phyloP scores from a whole-genome alignment of 179 eudicot species.

The Vitellaria paradoxa region DNA sequence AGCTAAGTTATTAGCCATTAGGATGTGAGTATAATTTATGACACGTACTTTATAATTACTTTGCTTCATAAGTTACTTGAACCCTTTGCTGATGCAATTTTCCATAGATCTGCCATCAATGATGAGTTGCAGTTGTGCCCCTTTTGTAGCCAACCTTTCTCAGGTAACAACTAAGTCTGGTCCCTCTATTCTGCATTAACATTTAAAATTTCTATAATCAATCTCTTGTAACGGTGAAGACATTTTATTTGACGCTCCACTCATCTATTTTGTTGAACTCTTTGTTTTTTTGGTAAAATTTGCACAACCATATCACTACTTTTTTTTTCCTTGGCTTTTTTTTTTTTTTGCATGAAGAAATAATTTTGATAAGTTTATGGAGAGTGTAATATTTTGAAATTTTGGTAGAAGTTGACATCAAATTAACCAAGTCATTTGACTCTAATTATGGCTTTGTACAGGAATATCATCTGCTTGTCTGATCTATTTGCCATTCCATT shows the following conservation, averaged over 20 bases:
- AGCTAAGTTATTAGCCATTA: slow-evolving; percentile 19
- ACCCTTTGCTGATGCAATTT: slow-evolving; percentile 17
- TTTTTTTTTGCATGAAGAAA: background rate
- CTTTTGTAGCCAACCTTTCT: slow-evolving; percentile 84
- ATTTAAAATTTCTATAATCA: background rate
- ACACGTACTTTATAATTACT: slow-evolving; percentile 7
- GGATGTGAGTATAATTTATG: background rate
- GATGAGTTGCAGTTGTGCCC: slow-evolving; percentile 84
- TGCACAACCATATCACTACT: background rate
- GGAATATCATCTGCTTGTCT: background rate
- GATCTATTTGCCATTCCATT: no score
- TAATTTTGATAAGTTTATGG: background rate
- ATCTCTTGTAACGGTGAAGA: background rate
- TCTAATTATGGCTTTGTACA: background rate
- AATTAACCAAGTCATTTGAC: background rate
- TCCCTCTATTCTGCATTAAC: no score
- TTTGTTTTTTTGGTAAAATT: background rate
- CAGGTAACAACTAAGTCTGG: slow-evolving; percentile 45
- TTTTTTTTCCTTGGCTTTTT: no score
- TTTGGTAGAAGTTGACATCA: background rate
- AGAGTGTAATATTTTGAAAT: background rate
- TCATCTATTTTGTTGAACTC: background rate
- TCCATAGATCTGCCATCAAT: slow-evolving; percentile 62
- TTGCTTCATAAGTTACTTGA: slow-evolving; percentile 3
- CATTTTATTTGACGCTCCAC: background rate